Conservation (phyloP, 73 alveolate species). For the Paramecium tetraurelia region DNA sequence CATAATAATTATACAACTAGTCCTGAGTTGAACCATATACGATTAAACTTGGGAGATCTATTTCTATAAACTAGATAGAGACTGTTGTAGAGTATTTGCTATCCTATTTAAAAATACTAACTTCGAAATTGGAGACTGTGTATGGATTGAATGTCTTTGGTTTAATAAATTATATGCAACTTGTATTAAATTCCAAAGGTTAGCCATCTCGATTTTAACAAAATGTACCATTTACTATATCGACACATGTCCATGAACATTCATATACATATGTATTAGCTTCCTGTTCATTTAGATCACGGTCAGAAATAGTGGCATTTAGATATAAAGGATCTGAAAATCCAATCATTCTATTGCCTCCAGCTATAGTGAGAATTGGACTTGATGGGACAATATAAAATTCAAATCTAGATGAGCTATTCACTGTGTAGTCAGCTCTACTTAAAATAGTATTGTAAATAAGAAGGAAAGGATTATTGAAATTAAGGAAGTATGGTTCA, state of each 20-base stretch:
- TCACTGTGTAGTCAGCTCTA: background rate
- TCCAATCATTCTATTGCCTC: conserved; percentile 13
- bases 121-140: background rate
- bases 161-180: background rate
- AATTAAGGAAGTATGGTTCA: background rate
- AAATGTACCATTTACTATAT: background rate
- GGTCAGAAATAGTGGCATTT: background rate
- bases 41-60: background rate
- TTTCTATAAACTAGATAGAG: background rate
- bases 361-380: background rate
- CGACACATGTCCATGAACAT: background rate
- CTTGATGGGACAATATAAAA: background rate
- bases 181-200: background rate
- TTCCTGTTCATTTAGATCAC: background rate
- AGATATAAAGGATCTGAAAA: background rate
- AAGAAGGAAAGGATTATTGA: background rate
- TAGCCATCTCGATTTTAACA: background rate
- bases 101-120: background rate
- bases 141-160: background rate
- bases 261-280: background rate
- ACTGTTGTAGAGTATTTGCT: background rate
- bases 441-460: background rate
- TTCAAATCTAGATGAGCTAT: background rate
- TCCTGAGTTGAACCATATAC: background rate
- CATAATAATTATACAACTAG: background rate